Percentiles rank a stretch among this genome's conserved stretches.
Evolutionary conservation across 163 green algal genomes (phyloP).

Genomic region (Volvox carteri): DNA sequence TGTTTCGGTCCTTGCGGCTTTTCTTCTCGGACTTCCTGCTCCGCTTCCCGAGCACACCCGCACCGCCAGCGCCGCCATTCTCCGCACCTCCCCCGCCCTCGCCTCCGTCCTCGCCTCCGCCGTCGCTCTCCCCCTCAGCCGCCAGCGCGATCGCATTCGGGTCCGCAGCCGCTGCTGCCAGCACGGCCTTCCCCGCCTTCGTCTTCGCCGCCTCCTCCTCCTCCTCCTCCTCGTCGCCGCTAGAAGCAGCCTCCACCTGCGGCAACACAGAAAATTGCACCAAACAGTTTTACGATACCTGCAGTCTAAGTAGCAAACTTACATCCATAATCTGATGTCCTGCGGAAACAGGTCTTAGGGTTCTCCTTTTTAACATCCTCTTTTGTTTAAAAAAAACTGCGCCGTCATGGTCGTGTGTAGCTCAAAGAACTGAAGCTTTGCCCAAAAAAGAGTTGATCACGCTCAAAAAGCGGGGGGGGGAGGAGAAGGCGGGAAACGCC

Average conservation of each 20-base stretch:
- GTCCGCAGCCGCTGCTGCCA: slow-evolving; percentile 1
- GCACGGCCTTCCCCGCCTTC: slow-evolving; percentile 19
- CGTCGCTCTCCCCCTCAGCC: not conserved
- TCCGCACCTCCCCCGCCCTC: not conserved
- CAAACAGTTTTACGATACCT: no score
- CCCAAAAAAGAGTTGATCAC: no score
- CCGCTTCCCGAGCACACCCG: not conserved
- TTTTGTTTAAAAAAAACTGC: no score
- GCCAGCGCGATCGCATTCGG: slow-evolving; percentile 49
- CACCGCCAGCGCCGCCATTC: not conserved
- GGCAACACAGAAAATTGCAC: no score
- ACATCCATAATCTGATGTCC: no score
- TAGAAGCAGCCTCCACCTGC: slow-evolving; percentile 28
- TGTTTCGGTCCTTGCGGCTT: slow-evolving; percentile 68
- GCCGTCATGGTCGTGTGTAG: no score
- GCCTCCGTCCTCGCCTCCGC: slow-evolving; percentile 35
- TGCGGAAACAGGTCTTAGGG: no score
- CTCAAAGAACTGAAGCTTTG: no score
- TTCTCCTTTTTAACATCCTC: no score
- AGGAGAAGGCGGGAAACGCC: no score
- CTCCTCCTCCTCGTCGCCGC: slow-evolving; percentile 50
- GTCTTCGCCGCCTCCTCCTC: slow-evolving; percentile 47
- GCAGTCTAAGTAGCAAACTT: no score
- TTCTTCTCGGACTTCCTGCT: slow-evolving; percentile 60
- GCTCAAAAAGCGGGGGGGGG: no score